phyloP scores from a whole-genome alignment of 192 early-diverging fungal species.

The Bifiguratus adelaidae region DNA sequence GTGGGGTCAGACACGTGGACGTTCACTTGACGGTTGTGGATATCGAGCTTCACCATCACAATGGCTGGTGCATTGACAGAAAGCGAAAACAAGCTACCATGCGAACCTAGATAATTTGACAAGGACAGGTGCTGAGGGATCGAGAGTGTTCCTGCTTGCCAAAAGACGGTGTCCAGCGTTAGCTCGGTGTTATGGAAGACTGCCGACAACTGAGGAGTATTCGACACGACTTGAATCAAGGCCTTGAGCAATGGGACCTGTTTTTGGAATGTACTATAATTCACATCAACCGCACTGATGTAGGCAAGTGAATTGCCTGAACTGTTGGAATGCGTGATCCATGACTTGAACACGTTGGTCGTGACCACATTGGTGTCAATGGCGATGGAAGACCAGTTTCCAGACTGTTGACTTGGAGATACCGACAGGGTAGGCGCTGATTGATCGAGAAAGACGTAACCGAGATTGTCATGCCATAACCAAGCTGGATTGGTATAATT shows the following conservation, averaged over 20 bases:
- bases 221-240: background rate
- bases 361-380: conserved; percentile 3
- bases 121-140: background rate
- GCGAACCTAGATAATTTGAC: background rate
- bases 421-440: conserved; percentile 1
- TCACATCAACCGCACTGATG: conserved; percentile 3
- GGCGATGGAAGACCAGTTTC: conserved; percentile 10
- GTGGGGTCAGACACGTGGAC: conserved; percentile 6
- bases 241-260: background rate
- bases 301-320: background rate
- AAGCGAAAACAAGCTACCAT: background rate
- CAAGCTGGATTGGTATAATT: background rate
- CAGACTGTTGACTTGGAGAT: background rate
- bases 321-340: background rate
- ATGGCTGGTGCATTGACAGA: conserved; percentile 2
- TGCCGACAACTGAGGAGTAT: background rate
- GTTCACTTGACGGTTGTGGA: background rate
- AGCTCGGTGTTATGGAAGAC: conserved; percentile 1
- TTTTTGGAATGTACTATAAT: background rate
- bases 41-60: background rate
- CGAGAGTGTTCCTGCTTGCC: background rate
- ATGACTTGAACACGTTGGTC: conserved; percentile 6
- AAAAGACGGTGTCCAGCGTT: background rate
- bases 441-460: conserved; percentile 4
- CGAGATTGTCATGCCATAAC: conserved; percentile 11